Evolutionary conservation across 805 yeast genomes (phyloP).

Genomic region (Starmerella bacillaris): DNA sequence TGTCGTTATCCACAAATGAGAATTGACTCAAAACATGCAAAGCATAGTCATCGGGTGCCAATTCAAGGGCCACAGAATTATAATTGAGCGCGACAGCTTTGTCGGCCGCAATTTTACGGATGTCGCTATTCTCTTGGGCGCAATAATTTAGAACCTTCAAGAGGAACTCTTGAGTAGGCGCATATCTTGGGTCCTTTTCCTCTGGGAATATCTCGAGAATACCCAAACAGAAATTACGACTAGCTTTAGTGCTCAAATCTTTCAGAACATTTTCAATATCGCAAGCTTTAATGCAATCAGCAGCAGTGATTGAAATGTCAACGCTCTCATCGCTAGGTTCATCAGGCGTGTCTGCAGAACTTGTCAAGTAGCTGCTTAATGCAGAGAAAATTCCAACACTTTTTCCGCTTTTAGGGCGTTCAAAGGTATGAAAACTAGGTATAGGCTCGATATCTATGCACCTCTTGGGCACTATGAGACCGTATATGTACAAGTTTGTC

Average conservation of each 20-base stretch:
- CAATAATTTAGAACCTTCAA: slow-evolving; percentile 16
- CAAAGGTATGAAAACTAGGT: slow-evolving; percentile 48
- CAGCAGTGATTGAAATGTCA: slow-evolving; percentile 62
- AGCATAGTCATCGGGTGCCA: slow-evolving; percentile 3
- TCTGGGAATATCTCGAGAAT: slow-evolving; percentile 20
- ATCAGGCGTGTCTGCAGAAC: slow-evolving; percentile 64
- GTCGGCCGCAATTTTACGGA: slow-evolving; percentile 10
- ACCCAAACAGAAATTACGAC: slow-evolving; percentile 21
- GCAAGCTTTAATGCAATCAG: slow-evolving; percentile 66
- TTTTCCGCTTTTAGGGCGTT: slow-evolving; percentile 41
- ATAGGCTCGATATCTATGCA: slow-evolving; percentile 28
- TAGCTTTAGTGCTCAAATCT: slow-evolving; percentile 21
- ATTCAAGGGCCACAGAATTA: slow-evolving; percentile 7
- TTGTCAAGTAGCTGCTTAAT: slow-evolving; percentile 77
- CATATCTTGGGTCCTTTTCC: slow-evolving; percentile 17
- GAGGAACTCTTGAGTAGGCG: slow-evolving; percentile 19
- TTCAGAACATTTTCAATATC: slow-evolving; percentile 39
- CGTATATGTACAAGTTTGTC: slow-evolving; percentile 49
- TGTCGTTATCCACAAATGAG: slow-evolving; percentile 3
- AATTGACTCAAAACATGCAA: slow-evolving; percentile 1
- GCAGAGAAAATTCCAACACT: slow-evolving; percentile 74
- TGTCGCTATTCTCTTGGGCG: slow-evolving; percentile 4
- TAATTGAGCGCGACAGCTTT: slow-evolving; percentile 7
- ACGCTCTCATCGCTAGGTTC: slow-evolving; percentile 92
- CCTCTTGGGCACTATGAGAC: slow-evolving; percentile 30